Base-by-base conservation (phyloP, 1,284 basidiomycete genomes). In the Cryptococcus sp. region DNA sequence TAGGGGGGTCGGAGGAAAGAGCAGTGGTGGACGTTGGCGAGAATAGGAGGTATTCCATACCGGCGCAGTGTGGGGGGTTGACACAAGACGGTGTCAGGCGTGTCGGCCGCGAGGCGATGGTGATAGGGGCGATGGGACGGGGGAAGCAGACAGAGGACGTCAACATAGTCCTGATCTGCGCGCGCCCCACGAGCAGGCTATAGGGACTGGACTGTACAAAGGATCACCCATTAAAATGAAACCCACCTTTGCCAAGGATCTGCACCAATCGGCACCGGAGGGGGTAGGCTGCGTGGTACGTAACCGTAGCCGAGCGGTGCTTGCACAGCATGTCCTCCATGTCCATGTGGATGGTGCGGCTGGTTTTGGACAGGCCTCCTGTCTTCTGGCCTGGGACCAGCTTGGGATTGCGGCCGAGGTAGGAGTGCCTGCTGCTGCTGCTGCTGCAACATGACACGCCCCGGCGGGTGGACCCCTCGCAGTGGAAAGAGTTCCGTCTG, bases 41-140 rank as follows among this genome's bases (percentile, higher is more conserved):
- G 39, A 62, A 46, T 18, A 58, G 50, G 36, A 65, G 61, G 45
- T 56, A 65, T 55, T 65, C 63, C 63, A 65, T 65, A n/a, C 39
- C 18, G 23, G 38, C 33, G 33, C n/a, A 7, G 40, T 12, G n/a
- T 5, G 13, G 40, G 13, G 20, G 7, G 40, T 42, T 12, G 13
- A 4, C n/a, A 42, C 4, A 12, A 42, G n/a, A 13, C 18, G 18
- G 28, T 33, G 5, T 4, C 4, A 33, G 28, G 9, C 9, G 28
- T 33, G 28, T 33, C 5, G 5, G 28, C 9, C 28, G 28, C 28
- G 28, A 33, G 28, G 28, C 28, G 28, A 9, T 16, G 18, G 51
- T 37, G 11, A 16, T 43, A n/a, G 40, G 40, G 40, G 8, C 21
- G 51, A 20, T 20, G 0, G 12, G 40, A 13, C 12, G 15, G 21